A percentile compares a stretch with the other conserved stretches of the same genome.
phyloP scores from a whole-genome alignment of 495 filamentous ascomycete genomes.

The Glutinoglossum americanum region DNA sequence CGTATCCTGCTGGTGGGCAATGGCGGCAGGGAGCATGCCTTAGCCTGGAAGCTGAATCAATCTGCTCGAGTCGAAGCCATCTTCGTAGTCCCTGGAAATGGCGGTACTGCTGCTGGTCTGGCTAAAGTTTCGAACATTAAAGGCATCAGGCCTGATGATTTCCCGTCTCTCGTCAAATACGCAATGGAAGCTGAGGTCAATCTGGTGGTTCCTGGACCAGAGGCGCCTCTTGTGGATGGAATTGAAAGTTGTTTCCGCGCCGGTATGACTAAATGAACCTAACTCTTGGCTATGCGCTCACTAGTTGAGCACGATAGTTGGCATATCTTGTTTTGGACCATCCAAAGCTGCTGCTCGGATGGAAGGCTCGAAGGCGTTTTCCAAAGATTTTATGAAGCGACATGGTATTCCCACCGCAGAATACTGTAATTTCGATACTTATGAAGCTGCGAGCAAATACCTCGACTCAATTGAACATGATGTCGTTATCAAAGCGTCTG shows the following conservation, averaged over 20 bases:
- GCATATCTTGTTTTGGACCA: slow-evolving; percentile 73
- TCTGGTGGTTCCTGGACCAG: slow-evolving; percentile 76
- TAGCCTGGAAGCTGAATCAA: slow-evolving; percentile 84
- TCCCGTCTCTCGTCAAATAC: slow-evolving; percentile 50
- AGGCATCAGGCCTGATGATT: slow-evolving; percentile 47
- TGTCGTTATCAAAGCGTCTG: slow-evolving; percentile 77
- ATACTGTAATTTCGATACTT: slow-evolving; percentile 73
- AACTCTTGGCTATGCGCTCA: slow-evolving; percentile 31
- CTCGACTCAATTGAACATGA: slow-evolving; percentile 51
- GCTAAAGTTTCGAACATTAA: slow-evolving; percentile 53
- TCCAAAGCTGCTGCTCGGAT: slow-evolving; percentile 67
- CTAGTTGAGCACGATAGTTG: slow-evolving; percentile 21
- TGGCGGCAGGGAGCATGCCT: slow-evolving; percentile 82
- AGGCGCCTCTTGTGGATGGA: slow-evolving; percentile 83
- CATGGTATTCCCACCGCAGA: slow-evolving; percentile 77
- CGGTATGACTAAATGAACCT: slow-evolving; percentile 41
- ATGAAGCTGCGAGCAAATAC: slow-evolving; percentile 54
- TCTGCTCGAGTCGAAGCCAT: slow-evolving; percentile 46
- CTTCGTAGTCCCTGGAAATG: slow-evolving; percentile 61
- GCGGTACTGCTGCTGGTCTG: slow-evolving; percentile 50
- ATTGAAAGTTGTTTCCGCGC: slow-evolving; percentile 65
- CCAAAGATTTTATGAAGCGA: slow-evolving; percentile 93
- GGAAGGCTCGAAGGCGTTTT: slow-evolving; percentile 92
- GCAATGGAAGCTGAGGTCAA: slow-evolving; percentile 55
- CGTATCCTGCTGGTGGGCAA: slow-evolving; percentile 69